Evolutionary conservation across 805 yeast genomes (phyloP).

Genomic region (Saccharomyces jurei): DNA sequence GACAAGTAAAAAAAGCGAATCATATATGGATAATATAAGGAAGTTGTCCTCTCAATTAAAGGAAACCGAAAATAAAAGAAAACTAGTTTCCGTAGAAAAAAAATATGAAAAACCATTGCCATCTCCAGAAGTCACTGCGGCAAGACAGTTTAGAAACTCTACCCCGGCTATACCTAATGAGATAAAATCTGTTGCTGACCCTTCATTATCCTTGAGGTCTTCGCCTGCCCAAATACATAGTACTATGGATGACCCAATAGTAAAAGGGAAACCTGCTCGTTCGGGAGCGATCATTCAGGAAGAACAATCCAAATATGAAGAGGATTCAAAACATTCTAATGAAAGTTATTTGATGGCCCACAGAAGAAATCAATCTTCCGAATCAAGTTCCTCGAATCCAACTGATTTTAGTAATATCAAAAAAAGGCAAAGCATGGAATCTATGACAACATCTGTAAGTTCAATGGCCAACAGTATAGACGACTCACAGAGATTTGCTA

Average conservation of each 20-base stretch:
- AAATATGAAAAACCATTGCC: not conserved
- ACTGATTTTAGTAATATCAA: constrained; percentile 28
- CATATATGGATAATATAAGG: constrained; percentile 24
- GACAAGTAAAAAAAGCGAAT: constrained; percentile 3
- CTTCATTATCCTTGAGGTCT: not conserved
- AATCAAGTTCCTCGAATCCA: constrained; percentile 24
- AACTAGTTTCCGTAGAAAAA: not conserved
- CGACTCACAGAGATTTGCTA: constrained; percentile 29
- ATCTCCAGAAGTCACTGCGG: not conserved
- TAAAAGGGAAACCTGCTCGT: not conserved
- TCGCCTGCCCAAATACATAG: not conserved
- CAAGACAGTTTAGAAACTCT: not conserved
- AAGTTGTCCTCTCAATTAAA: constrained; percentile 24
- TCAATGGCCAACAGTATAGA: constrained; percentile 28
- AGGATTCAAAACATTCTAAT: not conserved
- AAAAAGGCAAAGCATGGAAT: constrained; percentile 24
- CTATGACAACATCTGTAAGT: constrained; percentile 29
- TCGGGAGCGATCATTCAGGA: not conserved
- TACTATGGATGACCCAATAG: not conserved
- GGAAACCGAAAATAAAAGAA: constrained; percentile 1
- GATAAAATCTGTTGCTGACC: not conserved
- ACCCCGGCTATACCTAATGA: not conserved
- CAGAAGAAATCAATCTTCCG: constrained; percentile 9
- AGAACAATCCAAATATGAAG: not conserved
- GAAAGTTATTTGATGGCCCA: not conserved